These are phyloP conservation scores for Penicillium sp. DNA, from an alignment of 2,329 filamentous ascomycete species.

Conservation along the genomic window DNA sequence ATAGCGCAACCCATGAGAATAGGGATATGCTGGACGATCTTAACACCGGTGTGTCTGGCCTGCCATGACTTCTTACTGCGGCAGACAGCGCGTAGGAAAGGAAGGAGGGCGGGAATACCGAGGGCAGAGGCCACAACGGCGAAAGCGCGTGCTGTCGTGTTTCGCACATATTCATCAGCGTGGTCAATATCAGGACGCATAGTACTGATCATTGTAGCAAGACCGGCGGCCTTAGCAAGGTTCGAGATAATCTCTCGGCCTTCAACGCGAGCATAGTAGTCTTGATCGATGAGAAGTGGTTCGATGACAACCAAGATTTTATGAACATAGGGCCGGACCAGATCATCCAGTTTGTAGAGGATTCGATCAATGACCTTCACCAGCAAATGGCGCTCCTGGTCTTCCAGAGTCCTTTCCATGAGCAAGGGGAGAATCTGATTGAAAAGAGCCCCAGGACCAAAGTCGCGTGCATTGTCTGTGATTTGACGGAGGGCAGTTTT, in stretches of 20 bases:
- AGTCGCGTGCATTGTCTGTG: constrained; percentile 94
- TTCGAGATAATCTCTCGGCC: constrained; percentile 99
- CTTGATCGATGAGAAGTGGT: constrained; percentile 97
- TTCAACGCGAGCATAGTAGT: constrained; percentile 98
- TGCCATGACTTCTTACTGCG: constrained; percentile 99
- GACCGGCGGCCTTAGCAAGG: constrained; percentile 89
- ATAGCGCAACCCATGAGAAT: constrained; percentile 99
- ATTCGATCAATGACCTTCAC: constrained; percentile 99
- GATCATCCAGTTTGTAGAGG: constrained; percentile 95
- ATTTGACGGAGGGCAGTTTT: constrained; percentile 97
- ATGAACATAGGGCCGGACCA: constrained; percentile 94
- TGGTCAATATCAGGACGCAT: constrained; percentile 99
- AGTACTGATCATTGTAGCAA: constrained; percentile 98
- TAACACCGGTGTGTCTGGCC: constrained; percentile 94
- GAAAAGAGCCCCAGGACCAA: constrained; percentile 89
- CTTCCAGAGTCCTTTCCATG: constrained; percentile 97
- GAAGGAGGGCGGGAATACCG: constrained; percentile 89
- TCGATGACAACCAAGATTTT: constrained; percentile 99
- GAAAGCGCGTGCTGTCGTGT: constrained; percentile 95
- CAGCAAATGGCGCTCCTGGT: constrained; percentile 94
- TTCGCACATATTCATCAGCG: constrained; percentile 95
- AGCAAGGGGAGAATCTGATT: constrained; percentile 95
- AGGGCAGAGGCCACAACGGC: constrained; percentile 95
- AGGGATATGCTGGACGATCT: constrained; percentile 98
- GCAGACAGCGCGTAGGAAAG: constrained; percentile 92